Evolutionary conservation across 2,329 filamentous ascomycete genomes (phyloP), one percentile per base, ranked within the genome.

Genomic region (Aspergillus hiratsukae): DNA sequence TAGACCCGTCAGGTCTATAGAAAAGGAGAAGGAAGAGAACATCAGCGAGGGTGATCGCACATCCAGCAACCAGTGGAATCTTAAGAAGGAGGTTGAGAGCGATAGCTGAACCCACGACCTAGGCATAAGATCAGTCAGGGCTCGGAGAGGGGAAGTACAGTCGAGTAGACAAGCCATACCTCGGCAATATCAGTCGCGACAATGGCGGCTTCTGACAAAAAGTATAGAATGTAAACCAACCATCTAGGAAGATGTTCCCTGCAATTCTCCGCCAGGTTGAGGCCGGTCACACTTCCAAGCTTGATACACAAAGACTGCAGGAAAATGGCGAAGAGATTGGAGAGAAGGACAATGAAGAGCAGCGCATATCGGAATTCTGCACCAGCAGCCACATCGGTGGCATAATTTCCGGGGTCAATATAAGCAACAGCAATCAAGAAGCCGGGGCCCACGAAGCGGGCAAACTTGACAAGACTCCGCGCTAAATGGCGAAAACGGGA

Each of bases 131-230:
- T 14, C 14, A 40, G 25, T 8, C 17, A 25, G 9, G 28, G 2
- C 5, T 19, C 6, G 31, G 19, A 2, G 6, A 45, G 14, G 19
- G 28, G 23, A 4, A 11, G 14, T 3, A 48, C 9, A 21, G 6
- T n/a, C 23, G 21, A 17, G n/a, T n/a, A 11, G 29, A 23, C 14
- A 17, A 9, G n/a, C 5, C 72, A 61, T 64, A 82, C 82, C 73
- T 89, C 86, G 55, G 86, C 86, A 61, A 89, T 84, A 68, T 89
- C 87, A 0, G 87, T 89, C 0, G 87, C 87, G 53, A 89, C 84
- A 56, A 89, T 89, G 58, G 87, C 86, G 4, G 80, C 74, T 69
- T 89, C 87, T 1, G 86, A 82, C 60, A 89, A 75, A 21, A 79
- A 69, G 64, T 89, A 89, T 3, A 89, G 75, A 19, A 78, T 66